Evolutionary conservation across 108 stramenopile genomes (phyloP).

Genomic region (Skeletonema grethae): DNA sequence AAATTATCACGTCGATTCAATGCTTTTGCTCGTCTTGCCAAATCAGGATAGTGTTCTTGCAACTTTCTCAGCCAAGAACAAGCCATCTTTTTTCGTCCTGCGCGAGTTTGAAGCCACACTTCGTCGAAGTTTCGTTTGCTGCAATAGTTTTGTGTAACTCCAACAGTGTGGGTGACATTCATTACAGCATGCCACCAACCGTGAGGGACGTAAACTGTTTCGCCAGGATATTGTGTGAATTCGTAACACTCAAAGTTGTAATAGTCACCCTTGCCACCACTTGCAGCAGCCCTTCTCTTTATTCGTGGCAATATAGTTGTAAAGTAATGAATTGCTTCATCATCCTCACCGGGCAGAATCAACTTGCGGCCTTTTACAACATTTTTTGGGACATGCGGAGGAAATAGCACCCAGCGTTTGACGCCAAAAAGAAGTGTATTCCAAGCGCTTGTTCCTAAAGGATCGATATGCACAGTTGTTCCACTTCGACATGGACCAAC

Average conservation of each 20-base stretch:
- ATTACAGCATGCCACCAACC: conserved; percentile 99
- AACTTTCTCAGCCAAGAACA: conserved; percentile 85
- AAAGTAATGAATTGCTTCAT: conserved; percentile 98
- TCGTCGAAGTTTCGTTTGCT: conserved; percentile 89
- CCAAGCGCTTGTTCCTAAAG: conserved; percentile 96
- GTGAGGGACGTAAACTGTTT: conserved; percentile 94
- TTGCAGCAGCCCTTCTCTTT: conserved; percentile 65
- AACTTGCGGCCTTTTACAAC: conserved; percentile 88
- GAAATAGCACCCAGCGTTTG: conserved; percentile 99
- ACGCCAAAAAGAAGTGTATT: conserved; percentile 92
- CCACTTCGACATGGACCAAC: conserved; percentile 93
- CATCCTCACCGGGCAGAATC: conserved; percentile 87
- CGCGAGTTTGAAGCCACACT: conserved; percentile 93
- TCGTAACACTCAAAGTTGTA: conserved; percentile 86
- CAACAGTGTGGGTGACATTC: conserved; percentile 95
- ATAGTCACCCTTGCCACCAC: conserved; percentile 44
- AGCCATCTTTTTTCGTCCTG: conserved; percentile 94
- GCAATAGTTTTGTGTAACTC: conserved; percentile 97
- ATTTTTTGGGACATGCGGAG: conserved; percentile 83
- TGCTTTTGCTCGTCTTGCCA: conserved; percentile 74
- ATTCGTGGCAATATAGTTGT: conserved; percentile 90
- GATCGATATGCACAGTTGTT: conserved; percentile 96
- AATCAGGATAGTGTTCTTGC: conserved; percentile 66
- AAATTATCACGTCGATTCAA: conserved; percentile 86
- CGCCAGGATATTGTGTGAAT: conserved; percentile 96